A percentile compares a stretch with the other conserved stretches of the same genome.
Conservation (phyloP, 164 flowering plant species). For the Annona squamosa region DNA sequence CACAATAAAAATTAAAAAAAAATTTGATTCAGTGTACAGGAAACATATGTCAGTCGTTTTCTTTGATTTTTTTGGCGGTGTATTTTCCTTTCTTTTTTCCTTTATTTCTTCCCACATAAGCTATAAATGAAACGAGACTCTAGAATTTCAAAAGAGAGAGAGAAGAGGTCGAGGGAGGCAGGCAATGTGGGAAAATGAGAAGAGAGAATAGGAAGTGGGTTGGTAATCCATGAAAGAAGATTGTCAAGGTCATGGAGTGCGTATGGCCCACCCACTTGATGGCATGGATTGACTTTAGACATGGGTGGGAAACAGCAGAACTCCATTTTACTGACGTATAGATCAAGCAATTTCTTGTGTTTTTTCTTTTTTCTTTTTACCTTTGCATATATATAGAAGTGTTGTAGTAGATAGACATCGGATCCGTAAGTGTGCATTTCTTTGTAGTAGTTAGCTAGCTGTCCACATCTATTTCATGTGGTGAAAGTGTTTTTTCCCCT, state of each 20-base stretch:
- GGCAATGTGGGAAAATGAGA: not conserved
- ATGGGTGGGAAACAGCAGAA: not conserved
- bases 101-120: not conserved
- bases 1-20: not conserved
- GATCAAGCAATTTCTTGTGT: not conserved
- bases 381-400: not conserved
- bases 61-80: not conserved
- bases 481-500: not conserved
- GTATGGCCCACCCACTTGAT: not conserved
- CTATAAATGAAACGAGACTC: not conserved
- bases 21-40: not conserved
- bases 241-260: not conserved
- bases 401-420: not conserved
- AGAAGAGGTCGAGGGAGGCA: conserved; percentile 3
- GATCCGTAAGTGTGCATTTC: not conserved
- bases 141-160: not conserved
- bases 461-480: not conserved
- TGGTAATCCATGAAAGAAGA: not conserved
- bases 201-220: not conserved
- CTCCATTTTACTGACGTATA: not conserved
- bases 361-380: not conserved
- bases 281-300: not conserved
- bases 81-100: not conserved
- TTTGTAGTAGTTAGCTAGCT: not conserved
- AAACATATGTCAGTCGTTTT: not conserved